These are phyloP conservation scores for Mycena filopes DNA, from an alignment of 768 basidiomycete genomes.

Conservation along the genomic window DNA sequence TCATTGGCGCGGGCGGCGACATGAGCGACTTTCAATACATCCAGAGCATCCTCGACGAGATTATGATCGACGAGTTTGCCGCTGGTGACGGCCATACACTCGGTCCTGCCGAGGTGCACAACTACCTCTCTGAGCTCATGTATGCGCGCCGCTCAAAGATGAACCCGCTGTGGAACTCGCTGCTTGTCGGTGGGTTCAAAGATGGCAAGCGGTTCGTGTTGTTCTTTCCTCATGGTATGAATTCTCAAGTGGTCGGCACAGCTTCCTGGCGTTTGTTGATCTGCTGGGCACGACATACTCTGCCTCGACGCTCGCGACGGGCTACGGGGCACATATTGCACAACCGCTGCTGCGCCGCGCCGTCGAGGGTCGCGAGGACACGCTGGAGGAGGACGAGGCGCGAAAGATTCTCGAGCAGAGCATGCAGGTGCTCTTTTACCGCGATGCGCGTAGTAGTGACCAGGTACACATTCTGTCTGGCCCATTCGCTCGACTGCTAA, in stretches of 20 bases:
- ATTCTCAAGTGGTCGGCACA: slow-evolving; percentile 41
- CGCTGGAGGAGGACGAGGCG: slow-evolving; percentile 83
- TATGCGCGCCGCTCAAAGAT: slow-evolving; percentile 89
- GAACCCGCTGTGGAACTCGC: slow-evolving; percentile 94
- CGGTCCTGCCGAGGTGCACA: slow-evolving; percentile 91
- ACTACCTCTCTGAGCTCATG: slow-evolving; percentile 91
- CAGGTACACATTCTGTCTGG: slow-evolving; percentile 70
- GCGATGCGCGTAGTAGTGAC: slow-evolving; percentile 95
- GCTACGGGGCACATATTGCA: slow-evolving; percentile 93
- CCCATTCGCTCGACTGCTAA: not conserved
- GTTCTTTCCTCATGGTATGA: not conserved
- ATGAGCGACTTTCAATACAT: slow-evolving; percentile 98
- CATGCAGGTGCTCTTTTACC: slow-evolving; percentile 95
- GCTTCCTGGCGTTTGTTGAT: slow-evolving; percentile 95
- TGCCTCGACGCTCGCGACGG: slow-evolving; percentile 93
- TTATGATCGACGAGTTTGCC: slow-evolving; percentile 83
- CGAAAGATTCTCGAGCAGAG: slow-evolving; percentile 80
- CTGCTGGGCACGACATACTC: slow-evolving; percentile 96
- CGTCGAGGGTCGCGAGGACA: slow-evolving; percentile 84
- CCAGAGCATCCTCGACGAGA: slow-evolving; percentile 79
- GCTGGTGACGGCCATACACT: slow-evolving; percentile 86
- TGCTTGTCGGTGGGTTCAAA: slow-evolving; percentile 92
- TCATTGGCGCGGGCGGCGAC: slow-evolving; percentile 94
- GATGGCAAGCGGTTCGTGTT: slow-evolving; percentile 79
- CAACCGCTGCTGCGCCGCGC: slow-evolving; percentile 92